phyloP scores from a whole-genome alignment of 768 basidiomycete genomes.

The Myochromella boudieri region DNA sequence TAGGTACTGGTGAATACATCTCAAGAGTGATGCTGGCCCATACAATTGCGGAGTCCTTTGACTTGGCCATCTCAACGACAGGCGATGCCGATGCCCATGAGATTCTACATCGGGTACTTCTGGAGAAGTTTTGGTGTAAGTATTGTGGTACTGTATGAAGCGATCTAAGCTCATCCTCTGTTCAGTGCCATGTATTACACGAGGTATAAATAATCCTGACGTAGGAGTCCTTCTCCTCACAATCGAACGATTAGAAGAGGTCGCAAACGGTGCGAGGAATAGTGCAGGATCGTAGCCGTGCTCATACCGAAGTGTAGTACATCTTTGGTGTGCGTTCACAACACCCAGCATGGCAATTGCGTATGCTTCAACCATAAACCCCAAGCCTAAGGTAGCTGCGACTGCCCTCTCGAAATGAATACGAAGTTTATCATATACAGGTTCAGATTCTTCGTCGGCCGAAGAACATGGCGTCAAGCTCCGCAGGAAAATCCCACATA shows the following conservation, averaged over 20 bases:
- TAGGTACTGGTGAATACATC: constrained; percentile 76
- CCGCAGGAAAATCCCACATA: constrained; percentile 37
- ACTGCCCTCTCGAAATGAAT: not conserved
- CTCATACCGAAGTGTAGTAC: constrained; percentile 40
- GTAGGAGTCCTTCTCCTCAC: constrained; percentile 66
- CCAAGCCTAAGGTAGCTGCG: constrained; percentile 59
- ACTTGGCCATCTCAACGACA: constrained; percentile 11
- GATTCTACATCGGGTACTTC: constrained; percentile 43
- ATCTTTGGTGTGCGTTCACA: constrained; percentile 84
- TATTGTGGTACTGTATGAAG: not conserved
- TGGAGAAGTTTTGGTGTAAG: constrained; percentile 53
- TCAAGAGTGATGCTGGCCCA: constrained; percentile 56
- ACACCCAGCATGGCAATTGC: constrained; percentile 81
- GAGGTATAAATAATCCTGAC: constrained; percentile 46
- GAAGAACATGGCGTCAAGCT: constrained; percentile 14
- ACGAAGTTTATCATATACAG: constrained; percentile 21
- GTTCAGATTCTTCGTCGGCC: constrained; percentile 43
- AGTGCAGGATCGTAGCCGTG: constrained; percentile 1
- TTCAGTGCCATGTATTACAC: constrained; percentile 34
- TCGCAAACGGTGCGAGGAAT: constrained; percentile 14
- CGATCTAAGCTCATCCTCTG: constrained; percentile 4
- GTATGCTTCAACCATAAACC: constrained; percentile 54
- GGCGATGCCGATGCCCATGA: constrained; percentile 55
- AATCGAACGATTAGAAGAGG: constrained; percentile 33
- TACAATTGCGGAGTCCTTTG: constrained; percentile 47